Percentiles rank a stretch among this genome's conserved stretches.
phyloP scores from a whole-genome alignment of 1,284 basidiomycete species.

The Moesziomyces antarcticus region DNA sequence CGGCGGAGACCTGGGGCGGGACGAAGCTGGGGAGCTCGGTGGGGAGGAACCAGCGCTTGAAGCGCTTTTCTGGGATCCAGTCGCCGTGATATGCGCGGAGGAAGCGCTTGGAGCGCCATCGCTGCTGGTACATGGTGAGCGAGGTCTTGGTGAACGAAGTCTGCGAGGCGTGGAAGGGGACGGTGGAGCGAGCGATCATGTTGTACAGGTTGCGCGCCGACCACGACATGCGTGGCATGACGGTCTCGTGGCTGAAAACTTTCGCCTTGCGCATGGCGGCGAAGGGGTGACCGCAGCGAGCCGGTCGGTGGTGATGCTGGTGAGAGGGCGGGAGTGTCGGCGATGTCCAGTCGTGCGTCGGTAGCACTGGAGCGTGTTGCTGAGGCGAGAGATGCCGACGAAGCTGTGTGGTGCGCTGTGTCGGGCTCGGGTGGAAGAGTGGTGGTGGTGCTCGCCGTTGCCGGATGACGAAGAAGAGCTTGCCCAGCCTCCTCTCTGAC shows the following conservation, averaged over 20 bases:
- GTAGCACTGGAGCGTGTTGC: too few relatives aligned
- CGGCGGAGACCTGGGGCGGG: slow-evolving; percentile 64
- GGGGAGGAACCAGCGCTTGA: slow-evolving; percentile 96
- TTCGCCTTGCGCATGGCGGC: slow-evolving; percentile 59
- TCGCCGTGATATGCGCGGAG: slow-evolving; percentile 96
- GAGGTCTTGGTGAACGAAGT: slow-evolving; percentile 74
- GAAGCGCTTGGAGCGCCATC: slow-evolving; percentile 89
- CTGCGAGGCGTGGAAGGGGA: slow-evolving; percentile 67
- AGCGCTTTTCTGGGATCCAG: slow-evolving; percentile 89
- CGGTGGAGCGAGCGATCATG: slow-evolving; percentile 72
- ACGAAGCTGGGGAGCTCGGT: slow-evolving; percentile 83
- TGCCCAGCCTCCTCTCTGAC: background rate
- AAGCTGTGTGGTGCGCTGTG: too few relatives aligned
- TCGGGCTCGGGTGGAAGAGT: background rate
- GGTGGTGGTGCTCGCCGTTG: background rate
- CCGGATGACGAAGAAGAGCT: slow-evolving; percentile 1
- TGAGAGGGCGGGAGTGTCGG: background rate
- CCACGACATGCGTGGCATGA: slow-evolving; percentile 73
- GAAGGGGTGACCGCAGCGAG: background rate
- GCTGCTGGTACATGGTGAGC: slow-evolving; percentile 86
- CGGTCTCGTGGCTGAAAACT: slow-evolving; percentile 59
- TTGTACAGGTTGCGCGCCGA: slow-evolving; percentile 81
- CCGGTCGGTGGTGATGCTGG: background rate
- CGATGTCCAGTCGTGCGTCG: background rate
- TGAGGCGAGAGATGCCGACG: too few relatives aligned